Conservation (phyloP, 2,329 filamentous ascomycete genomes). For the Claviceps sorghi region DNA sequence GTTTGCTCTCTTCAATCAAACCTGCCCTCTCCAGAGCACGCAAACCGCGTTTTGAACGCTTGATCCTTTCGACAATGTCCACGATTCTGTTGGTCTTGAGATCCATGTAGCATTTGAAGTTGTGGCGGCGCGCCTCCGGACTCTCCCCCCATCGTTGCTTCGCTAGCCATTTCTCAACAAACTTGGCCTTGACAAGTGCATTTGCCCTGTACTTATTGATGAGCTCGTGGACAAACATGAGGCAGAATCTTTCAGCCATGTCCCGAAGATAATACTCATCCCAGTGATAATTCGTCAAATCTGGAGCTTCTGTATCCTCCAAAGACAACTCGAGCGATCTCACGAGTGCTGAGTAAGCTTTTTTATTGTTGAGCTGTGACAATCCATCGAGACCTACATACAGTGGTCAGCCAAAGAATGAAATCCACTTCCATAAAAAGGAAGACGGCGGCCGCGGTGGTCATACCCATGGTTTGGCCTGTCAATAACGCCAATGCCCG, state of each 20-base stretch:
- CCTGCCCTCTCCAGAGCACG: constrained; percentile 36
- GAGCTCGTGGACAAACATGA: constrained; percentile 43
- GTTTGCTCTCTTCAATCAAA: constrained; percentile 25
- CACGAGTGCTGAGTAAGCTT: constrained; percentile 43
- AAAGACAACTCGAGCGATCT: constrained; percentile 43
- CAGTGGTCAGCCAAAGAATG: constrained; percentile 8
- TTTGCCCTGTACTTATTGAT: constrained; percentile 43
- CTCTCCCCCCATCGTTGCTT: constrained; percentile 54
- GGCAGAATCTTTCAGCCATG: constrained; percentile 43
- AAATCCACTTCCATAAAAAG: not conserved
- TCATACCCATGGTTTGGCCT: constrained; percentile 21
- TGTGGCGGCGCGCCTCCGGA: constrained; percentile 35
- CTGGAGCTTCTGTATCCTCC: constrained; percentile 32
- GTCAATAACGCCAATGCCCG: constrained; percentile 42
- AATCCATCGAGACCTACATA: constrained; percentile 24
- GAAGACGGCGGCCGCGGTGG: not conserved
- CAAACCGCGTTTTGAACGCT: constrained; percentile 34
- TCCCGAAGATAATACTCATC: constrained; percentile 51
- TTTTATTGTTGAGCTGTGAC: constrained; percentile 32
- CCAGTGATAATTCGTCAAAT: constrained; percentile 40
- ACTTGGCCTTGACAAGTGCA: constrained; percentile 44
- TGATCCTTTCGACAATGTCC: constrained; percentile 36
- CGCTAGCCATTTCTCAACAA: constrained; percentile 61
- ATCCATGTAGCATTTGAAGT: constrained; percentile 37
- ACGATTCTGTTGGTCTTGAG: constrained; percentile 36